Evolutionary conservation across 2,329 filamentous ascomycete genomes (phyloP).

Genomic region (Fusarium sp.): DNA sequence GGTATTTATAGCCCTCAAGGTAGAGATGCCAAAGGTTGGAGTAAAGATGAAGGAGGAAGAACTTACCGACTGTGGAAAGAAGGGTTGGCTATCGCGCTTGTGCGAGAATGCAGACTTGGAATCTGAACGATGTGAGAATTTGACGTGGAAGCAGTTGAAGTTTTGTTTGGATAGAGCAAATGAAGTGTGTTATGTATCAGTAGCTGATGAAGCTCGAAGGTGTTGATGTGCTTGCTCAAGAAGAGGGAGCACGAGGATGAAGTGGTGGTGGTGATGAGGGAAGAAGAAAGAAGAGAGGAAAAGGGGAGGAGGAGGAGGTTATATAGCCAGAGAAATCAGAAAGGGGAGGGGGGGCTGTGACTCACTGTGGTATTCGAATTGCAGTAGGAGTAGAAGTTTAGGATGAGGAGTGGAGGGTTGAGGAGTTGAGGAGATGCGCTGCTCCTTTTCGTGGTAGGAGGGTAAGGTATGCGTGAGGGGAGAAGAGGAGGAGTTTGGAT

Average conservation of each 20-base stretch:
- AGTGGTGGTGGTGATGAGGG: slow-evolving; percentile 23
- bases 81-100: slow-evolving; percentile 10
- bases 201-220: slow-evolving; percentile 1
- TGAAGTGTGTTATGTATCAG: background rate
- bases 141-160: background rate
- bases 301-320: slow-evolving; percentile 18
- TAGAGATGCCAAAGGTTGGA: background rate
- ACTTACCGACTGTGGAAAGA: slow-evolving; percentile 24
- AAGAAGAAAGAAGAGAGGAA: slow-evolving; percentile 22
- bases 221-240: slow-evolving; percentile 22
- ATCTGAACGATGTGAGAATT: slow-evolving; percentile 26
- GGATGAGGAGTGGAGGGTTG: background rate
- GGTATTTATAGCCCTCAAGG: slow-evolving; percentile 4
- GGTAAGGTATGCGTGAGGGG: slow-evolving; percentile 9
- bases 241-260: slow-evolving; percentile 15
- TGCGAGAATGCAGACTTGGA: slow-evolving; percentile 7
- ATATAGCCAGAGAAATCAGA: slow-evolving; percentile 8
- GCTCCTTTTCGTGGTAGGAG: slow-evolving; percentile 7
- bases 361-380: slow-evolving; percentile 28
- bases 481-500: slow-evolving; percentile 2
- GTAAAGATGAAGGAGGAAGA: background rate
- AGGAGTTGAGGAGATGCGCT: slow-evolving; percentile 3
- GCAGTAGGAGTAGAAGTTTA: slow-evolving; percentile 6
- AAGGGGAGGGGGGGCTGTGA: slow-evolving; percentile 11
- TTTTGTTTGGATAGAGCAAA: slow-evolving; percentile 3